phyloP scores from a whole-genome alignment of 2,329 filamentous ascomycete species.

The Cladophialophora chaetospira region DNA sequence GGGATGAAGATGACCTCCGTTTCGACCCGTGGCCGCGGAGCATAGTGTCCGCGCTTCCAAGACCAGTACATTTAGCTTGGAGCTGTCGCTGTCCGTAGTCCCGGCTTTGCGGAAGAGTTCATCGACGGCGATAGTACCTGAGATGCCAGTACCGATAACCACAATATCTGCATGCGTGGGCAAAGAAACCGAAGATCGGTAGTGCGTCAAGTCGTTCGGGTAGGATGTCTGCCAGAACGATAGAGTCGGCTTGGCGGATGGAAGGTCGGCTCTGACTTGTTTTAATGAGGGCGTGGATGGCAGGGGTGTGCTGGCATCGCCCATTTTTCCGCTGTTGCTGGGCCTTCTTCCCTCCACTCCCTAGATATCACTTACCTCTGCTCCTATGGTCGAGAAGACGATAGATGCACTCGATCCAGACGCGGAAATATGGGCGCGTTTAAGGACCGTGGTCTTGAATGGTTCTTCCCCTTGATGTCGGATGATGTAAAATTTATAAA shows the following conservation, averaged over 20 bases:
- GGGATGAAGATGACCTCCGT: conserved; percentile 47
- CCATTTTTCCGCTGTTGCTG: too few species aligned
- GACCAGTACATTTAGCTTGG: conserved; percentile 37
- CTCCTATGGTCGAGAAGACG: too few species aligned
- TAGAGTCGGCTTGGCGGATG: conserved; percentile 16
- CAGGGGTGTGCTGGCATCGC: too few species aligned
- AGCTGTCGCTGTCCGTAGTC: not conserved
- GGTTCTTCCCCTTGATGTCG: too few species aligned
- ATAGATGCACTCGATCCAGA: too few species aligned
- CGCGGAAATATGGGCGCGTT: too few species aligned
- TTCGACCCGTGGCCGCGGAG: conserved; percentile 48
- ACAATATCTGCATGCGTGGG: conserved; percentile 37
- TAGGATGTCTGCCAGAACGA: conserved; percentile 31
- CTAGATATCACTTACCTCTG: too few species aligned
- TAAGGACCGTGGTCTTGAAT: too few species aligned
- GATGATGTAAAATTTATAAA: too few species aligned
- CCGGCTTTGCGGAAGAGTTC: conserved; percentile 29
- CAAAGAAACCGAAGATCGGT: conserved; percentile 28
- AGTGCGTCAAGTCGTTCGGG: conserved; percentile 16
- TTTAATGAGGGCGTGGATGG: too few species aligned
- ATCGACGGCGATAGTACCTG: conserved; percentile 40
- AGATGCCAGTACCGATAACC: conserved; percentile 45
- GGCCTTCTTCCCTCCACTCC: too few species aligned
- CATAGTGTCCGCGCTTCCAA: conserved; percentile 50
- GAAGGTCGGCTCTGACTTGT: conserved; percentile 13